Base-by-base conservation (phyloP, 768 basidiomycete species). In the Dioszegia crocea region DNA sequence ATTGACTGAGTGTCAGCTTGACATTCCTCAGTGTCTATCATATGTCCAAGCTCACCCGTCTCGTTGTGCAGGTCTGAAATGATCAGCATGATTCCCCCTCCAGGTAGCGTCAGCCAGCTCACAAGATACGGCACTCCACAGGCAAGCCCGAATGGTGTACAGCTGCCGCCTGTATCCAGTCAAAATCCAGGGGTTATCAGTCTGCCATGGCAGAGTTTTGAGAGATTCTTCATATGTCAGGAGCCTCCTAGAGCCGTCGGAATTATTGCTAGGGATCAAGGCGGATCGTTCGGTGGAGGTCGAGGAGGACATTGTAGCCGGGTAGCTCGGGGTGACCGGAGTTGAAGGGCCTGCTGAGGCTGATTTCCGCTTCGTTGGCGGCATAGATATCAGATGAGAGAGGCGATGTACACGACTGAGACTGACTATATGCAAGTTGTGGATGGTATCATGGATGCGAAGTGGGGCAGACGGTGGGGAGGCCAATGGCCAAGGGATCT, bases 1-100 rank as follows among this genome's bases (percentile, higher is more conserved):
- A 77, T 93, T 93, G 56, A 92, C 89, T 88, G 68, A 17, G 44
- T 31, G 30, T 61, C 43, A 56, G 39, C 8, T 21, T 17, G 43
- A 2, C 23, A 10, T 51, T 33, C 8, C 14, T 33, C 14, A 6
- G 33, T 43, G 9, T 43, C 40, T 43, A 16, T 41, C 5, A 23
- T 6, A 24, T 38, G 2, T 17, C 30, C 36, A 23, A 27, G 38
- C 69, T 36, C 44, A 70, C 73, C 66, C 0, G 70, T 75, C 58
- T 77, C 76, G 36, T 77, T 77, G 36, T 77, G 76, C 19, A 73
- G 36, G 54, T 71, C 74, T 75, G 49, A 17, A 63, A 43, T 17
- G 8, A 21, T 43, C 8, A 43, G 14, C 40, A 8, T 38, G 36
- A 8, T 21, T 5, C 8, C 14, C 14, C 6, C 40, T 9, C 14